These are phyloP conservation scores for Quercus mongolica DNA, from an alignment of 306 rosid genomes.

Conservation along the genomic window DNA sequence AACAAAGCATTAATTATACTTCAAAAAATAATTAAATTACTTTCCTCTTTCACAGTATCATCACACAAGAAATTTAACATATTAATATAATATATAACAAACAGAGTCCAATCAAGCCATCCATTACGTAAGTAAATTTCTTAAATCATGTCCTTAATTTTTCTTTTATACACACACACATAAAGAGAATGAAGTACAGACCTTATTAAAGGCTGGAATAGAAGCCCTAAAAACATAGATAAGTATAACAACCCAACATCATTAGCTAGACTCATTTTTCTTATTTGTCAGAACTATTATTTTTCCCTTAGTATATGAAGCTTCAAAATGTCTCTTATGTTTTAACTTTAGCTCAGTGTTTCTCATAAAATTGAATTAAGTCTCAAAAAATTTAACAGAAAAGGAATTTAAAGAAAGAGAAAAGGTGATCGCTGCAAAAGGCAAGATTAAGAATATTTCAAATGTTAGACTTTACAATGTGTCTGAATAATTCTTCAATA, in stretches of 20 bases:
- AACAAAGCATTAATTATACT: neutral
- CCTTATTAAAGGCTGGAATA: no score
- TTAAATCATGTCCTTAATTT: neutral
- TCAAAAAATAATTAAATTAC: conserved; percentile 10
- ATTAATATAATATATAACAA: conserved; percentile 3
- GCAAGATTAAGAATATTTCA: neutral
- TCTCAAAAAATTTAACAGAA: neutral
- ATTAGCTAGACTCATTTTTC: neutral
- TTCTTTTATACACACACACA: neutral
- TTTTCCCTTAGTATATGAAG: conserved; percentile 1
- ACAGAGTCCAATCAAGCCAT: neutral
- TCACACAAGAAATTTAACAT: conserved; percentile 5
- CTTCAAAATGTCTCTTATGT: neutral
- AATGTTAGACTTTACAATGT: neutral
- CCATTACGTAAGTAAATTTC: conserved; percentile 1
- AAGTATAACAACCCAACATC: neutral
- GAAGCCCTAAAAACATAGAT: neutral
- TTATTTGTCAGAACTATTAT: conserved; percentile 2
- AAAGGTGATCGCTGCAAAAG: neutral
- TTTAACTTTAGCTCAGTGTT: neutral
- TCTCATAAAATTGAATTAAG: neutral
- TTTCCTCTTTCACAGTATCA: conserved; percentile 13
- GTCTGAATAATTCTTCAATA: neutral
- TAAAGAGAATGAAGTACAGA: no score
- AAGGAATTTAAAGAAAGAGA: neutral